Percentiles rank a stretch among this genome's conserved stretches.
Conservation (phyloP, 2,329 filamentous ascomycete genomes). For the Acrodontium crateriforme region DNA sequence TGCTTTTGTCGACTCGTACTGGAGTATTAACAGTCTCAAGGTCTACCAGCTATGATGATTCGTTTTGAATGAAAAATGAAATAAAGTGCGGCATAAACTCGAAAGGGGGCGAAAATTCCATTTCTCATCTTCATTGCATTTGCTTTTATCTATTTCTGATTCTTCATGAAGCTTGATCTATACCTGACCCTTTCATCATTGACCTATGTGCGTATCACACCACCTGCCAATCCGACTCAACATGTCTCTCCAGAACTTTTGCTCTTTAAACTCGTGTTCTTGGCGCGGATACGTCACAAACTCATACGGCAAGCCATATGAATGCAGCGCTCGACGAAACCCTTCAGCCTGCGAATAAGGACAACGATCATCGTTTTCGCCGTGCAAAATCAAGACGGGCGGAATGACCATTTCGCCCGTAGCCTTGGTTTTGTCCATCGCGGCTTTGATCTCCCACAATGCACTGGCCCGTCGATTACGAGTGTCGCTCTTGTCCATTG, state of each 20-base stretch:
- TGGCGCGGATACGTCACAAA: conserved; percentile 25
- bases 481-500: conserved; percentile 8
- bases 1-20: conserved; percentile 27
- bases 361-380: conserved; percentile 22
- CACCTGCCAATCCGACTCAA: too few species aligned
- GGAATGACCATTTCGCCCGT: conserved; percentile 14
- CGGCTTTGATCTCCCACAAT: conserved; percentile 19
- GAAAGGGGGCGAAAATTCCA: conserved; percentile 1
- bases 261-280: conserved; percentile 19
- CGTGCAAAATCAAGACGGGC: conserved; percentile 24
- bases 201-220: too few species aligned
- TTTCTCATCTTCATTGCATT: conserved; percentile 2
- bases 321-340: conserved; percentile 19
- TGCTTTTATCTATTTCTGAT: too few species aligned
- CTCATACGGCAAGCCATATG: conserved; percentile 19
- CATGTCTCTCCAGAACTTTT: too few species aligned
- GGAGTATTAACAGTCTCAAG: conserved; percentile 26
- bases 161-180: too few species aligned
- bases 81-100: not conserved
- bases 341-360: conserved; percentile 22
- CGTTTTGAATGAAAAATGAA: conserved; percentile 1
- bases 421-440: conserved; percentile 8
- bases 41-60: too few species aligned
- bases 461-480: conserved; percentile 13
- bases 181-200: too few species aligned